Evolutionary conservation across 495 filamentous ascomycete genomes (phyloP), one percentile per base, ranked within the genome.

Genomic region (Neurospora sp.): DNA sequence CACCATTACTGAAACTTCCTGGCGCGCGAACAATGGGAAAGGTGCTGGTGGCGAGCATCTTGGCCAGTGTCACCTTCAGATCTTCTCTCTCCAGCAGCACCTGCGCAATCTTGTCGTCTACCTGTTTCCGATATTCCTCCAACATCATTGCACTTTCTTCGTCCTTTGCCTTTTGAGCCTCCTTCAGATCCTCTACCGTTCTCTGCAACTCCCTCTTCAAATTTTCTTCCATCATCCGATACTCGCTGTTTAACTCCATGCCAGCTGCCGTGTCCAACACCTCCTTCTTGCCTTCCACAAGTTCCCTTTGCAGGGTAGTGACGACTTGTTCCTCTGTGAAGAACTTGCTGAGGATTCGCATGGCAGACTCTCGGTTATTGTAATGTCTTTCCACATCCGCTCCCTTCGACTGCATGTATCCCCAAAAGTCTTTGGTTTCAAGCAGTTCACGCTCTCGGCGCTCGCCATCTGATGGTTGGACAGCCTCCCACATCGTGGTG

Each of bases 401-500:
- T 10, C 79, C 82, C 12, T 70, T 72, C 11, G 72, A 59, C 2
- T 82, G 72, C 81, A 86, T 75, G 2, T 73, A 38, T 4, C 76
- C 77, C 85, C 85, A 86, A 73, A 85, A 86, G 9, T 81, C 81
- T 4, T 69, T 54, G 37, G 76, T 80, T 20, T 70, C 73, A 7
- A 54, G 70, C 16, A 87, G 79, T 71, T 86, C 78, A 9, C 73
- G 38, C 69, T 85, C 81, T 9, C 85, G 80, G 4, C n/a, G 71
- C 16, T 48, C 69, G 5, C 83, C 78, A 23, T 79, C 78, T 44
- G 71, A 40, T 11, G 4, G 5, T 69, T 48, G 23, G 0, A 79
- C 74, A 31, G 78, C 78, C 31, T 81, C 77, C 85, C 85, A 87
- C 77, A 83, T 81, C 0, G 83, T 86, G 18, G 85, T 87, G 2